Base-by-base conservation (phyloP, 2,329 filamentous ascomycete species). In the Mariannaea sp. region DNA sequence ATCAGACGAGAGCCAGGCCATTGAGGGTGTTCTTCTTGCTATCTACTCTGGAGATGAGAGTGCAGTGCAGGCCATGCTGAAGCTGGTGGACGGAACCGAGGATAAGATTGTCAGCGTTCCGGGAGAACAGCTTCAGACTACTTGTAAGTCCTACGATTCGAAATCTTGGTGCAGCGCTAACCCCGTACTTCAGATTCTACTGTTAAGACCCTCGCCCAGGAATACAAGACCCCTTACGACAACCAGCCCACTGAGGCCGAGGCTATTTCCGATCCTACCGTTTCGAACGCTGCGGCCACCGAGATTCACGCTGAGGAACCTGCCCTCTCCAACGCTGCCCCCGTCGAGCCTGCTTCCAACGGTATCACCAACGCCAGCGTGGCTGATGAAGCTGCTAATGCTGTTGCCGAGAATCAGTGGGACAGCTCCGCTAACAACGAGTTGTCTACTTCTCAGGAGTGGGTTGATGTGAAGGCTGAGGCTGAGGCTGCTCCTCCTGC, bases 1-100 rank as follows among this genome's bases (percentile, higher is more conserved):
- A 33, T 71, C 80, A 5, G 88, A 92, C 52, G 88, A 93, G 75
- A 90, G 86, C 72, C 85, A 86, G 72, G 90, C 89, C 29, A 85
- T 94, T 55, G 90, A 95, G 74, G 89, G 89, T 46, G 85, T 90
- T 27, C 78, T 95, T 53, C 78, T 92, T 40, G 81, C 87, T 55
- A 87, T 94, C 26, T 94, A 95, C 73, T 84, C 85, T 39, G 90
- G 90, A 40, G 89, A 93, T 65, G 82, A 89, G 59, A 80, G 77
- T 61, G 90, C 89, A 44, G 89, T 94, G 19, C 76, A 82, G 48
- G 84, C 88, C 51, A 91, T 91, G 75, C 73, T 90, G 67, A 92
- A 89, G 77, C 79, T 95, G 53, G 88, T 92, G 49, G 80, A 90
- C 53, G 89, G 88, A 27, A 80, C 83, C 20, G 79, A 85, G 12